Conservation (phyloP, 1,284 basidiomycete species). For the Trametes sp. region DNA sequence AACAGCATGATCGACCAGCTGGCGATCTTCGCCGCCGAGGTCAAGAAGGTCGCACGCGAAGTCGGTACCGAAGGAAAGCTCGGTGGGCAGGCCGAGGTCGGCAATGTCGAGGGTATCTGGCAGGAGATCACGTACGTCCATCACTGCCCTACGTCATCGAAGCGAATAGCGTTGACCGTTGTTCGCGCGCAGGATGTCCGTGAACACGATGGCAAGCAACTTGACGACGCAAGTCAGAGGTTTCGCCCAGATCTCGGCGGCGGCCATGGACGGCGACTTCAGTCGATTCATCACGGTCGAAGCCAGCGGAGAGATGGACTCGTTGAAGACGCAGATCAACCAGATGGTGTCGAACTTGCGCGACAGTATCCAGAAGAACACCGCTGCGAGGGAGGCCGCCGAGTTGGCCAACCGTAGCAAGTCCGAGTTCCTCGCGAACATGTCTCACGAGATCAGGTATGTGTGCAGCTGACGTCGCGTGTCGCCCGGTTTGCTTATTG, state of each 20-base stretch:
- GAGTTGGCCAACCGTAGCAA: slow-evolving; percentile 97
- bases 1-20: slow-evolving; percentile 97
- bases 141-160: background rate
- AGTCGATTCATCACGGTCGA: slow-evolving; percentile 99
- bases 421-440: slow-evolving; percentile 98
- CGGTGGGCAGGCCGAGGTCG: slow-evolving; percentile 97
- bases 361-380: slow-evolving; percentile 99
- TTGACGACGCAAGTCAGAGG: slow-evolving; percentile 99
- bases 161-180: slow-evolving; percentile 12
- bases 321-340: slow-evolving; percentile 98
- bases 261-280: slow-evolving; percentile 99
- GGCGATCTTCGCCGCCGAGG: slow-evolving; percentile 93
- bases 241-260: slow-evolving; percentile 98
- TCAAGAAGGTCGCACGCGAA: slow-evolving; percentile 94
- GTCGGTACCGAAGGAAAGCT: slow-evolving; percentile 97
- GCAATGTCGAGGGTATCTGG: slow-evolving; percentile 98
- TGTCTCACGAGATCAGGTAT: slow-evolving; percentile 95
- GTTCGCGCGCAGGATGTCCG: slow-evolving; percentile 67
- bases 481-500: background rate
- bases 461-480: slow-evolving; percentile 39
- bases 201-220: slow-evolving; percentile 97
- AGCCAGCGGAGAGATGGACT: slow-evolving; percentile 99
- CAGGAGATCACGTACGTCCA: slow-evolving; percentile 96
- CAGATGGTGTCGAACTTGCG: slow-evolving; percentile 99
- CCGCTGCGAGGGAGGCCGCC: slow-evolving; percentile 95